Conservation (phyloP, 352 stramenopile species). For the Pythium insidiosum region DNA sequence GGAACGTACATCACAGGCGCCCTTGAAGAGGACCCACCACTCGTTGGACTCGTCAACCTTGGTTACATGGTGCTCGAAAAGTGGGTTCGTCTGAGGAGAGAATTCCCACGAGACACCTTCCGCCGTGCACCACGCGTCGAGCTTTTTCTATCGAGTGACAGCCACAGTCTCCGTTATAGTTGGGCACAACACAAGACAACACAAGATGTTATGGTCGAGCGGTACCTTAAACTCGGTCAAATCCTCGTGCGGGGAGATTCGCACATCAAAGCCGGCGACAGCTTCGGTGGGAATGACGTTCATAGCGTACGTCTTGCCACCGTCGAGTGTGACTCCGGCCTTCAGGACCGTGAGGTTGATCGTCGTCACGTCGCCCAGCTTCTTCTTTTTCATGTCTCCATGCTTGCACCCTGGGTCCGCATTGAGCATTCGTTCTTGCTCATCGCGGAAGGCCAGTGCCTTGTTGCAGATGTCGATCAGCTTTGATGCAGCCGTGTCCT, state of each 20-base stretch:
- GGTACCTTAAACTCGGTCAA: conserved; percentile 77
- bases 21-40: conserved; percentile 57
- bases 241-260: conserved; percentile 86
- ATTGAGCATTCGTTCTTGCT: conserved; percentile 83
- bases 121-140: conserved; percentile 89
- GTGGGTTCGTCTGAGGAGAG: conserved; percentile 23
- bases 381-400: conserved; percentile 87
- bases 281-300: conserved; percentile 93
- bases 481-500: conserved; percentile 91
- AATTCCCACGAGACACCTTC: conserved; percentile 83
- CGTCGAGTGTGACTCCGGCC: conserved; percentile 80
- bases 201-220: neutral
- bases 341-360: conserved; percentile 93
- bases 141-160: conserved; percentile 34
- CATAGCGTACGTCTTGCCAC: conserved; percentile 81
- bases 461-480: conserved; percentile 85
- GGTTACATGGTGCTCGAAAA: conserved; percentile 57
- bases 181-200: conserved; percentile 2
- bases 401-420: conserved; percentile 82
- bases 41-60: conserved; percentile 42
- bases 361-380: conserved; percentile 93
- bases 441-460: conserved; percentile 66
- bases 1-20: conserved; percentile 23
- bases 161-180: neutral
- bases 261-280: conserved; percentile 91